phyloP scores from a whole-genome alignment of 2,329 filamentous ascomycete species.

The Aureobasidium sp. region DNA sequence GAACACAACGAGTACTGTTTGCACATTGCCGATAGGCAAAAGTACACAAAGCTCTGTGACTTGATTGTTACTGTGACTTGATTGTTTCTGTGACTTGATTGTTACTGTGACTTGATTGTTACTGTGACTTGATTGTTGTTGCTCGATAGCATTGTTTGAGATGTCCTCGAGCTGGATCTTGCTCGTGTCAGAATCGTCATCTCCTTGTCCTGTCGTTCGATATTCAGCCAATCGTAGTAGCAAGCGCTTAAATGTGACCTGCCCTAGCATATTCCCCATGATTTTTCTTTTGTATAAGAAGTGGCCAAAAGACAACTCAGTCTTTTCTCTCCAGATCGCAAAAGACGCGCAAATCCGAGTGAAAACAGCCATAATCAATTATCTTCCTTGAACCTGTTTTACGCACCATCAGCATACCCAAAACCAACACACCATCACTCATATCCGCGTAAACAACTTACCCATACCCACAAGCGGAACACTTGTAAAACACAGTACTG shows the following conservation, averaged over 20 bases:
- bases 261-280: not conserved
- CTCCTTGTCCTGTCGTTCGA: not conserved
- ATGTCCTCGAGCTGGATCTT: too few species aligned
- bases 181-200: not conserved
- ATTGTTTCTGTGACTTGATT: too few species aligned
- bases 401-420: not conserved
- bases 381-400: constrained; percentile 42
- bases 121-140: not conserved
- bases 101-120: too few species aligned
- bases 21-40: too few species aligned
- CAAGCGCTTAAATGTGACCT: not conserved
- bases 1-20: too few species aligned
- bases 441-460: constrained; percentile 23
- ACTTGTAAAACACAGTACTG: constrained; percentile 83
- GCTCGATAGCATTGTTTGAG: too few species aligned
- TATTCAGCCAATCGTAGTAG: not conserved
- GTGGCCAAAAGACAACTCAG: not conserved
- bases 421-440: too few species aligned
- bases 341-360: too few species aligned
- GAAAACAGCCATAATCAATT: constrained; percentile 45
- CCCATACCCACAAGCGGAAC: constrained; percentile 73
- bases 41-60: too few species aligned
- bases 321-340: too few species aligned
- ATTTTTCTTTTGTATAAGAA: not conserved
- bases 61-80: too few species aligned